Base-by-base conservation (phyloP, 495 filamentous ascomycete genomes). In the Staphylotrichum longicolle region DNA sequence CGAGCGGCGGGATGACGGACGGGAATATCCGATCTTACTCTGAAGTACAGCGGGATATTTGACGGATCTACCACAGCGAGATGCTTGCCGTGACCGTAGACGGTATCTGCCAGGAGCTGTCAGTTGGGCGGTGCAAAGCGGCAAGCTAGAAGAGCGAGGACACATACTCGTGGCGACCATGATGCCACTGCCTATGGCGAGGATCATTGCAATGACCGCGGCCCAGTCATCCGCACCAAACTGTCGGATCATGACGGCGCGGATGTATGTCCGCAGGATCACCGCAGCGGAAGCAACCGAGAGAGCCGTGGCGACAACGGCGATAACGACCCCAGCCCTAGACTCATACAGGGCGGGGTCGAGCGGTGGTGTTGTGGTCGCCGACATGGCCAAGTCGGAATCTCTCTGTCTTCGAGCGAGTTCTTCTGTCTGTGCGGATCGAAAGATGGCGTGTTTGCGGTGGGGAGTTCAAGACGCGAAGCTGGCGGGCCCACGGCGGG, bases 181-280 rank as follows among this genome's bases (percentile, higher is more conserved):
- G 14, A 57, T 53, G 5, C 70, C 68, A 39, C 68, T 70, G 4
- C 68, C 68, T 2, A 63, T 44, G 12, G 68, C 66, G 12, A 72
- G 60, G 27, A 70, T 14, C 6, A 70, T 27, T 12, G 70, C 66
- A n/a, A 63, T 41, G 20, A 72, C 63, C 10, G 70, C 70, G 11
- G 66, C 64, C 56, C 57, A 74, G 57, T 80, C 78, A 53, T 80
- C 78, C 7, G 65, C 14, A n/a, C 78, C 78, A 57, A 79, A 72
- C 54, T 74, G 73, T 42, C 69, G 74, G 34, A 79, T 68, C 41
- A 79, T 61, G 54, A 66, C 52, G 20, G 66, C 68, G 44, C 78
- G 72, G 46, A 73, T 69, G 57, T 80, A 79, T 20, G 71, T 62
- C 50, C 78, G 70, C 37, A 78, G 62, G 11, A 61, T 60, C 1